phyloP scores from a whole-genome alignment of 306 rosid species.

The Mimosa bimucronata region DNA sequence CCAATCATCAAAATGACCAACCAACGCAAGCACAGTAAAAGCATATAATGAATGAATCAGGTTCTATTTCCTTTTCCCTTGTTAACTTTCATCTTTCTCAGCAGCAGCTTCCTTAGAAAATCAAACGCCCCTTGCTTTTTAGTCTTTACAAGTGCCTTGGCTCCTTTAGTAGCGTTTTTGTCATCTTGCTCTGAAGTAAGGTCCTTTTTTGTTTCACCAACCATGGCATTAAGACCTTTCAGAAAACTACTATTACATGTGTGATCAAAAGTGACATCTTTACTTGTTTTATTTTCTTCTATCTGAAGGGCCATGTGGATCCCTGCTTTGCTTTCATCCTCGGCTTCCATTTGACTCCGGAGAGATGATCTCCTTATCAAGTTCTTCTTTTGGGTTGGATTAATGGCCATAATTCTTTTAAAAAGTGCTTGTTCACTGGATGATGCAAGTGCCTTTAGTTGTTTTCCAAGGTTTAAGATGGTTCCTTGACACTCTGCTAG shows the following conservation, averaged over 20 bases:
- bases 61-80: constrained; percentile 41
- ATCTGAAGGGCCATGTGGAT: constrained; percentile 28
- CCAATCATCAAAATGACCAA: constrained; percentile 28
- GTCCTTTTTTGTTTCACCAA: constrained; percentile 30
- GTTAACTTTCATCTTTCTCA: constrained; percentile 54
- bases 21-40: constrained; percentile 15
- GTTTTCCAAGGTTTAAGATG: constrained; percentile 33
- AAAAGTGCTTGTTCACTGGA: constrained; percentile 57
- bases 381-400: constrained; percentile 46
- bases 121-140: constrained; percentile 61
- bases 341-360: constrained; percentile 64
- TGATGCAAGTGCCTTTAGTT: constrained; percentile 72
- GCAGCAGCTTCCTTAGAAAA: constrained; percentile 64
- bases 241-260: constrained; percentile 36
- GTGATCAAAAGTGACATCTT: constrained; percentile 38
- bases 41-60: constrained; percentile 3
- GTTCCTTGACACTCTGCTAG: constrained; percentile 87
- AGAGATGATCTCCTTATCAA: constrained; percentile 60
- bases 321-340: constrained; percentile 51
- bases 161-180: constrained; percentile 36
- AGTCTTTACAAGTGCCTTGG: constrained; percentile 51
- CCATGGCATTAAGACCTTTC: constrained; percentile 31
- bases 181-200: constrained; percentile 40
- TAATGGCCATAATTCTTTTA: constrained; percentile 46
- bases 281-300: constrained; percentile 34